Base-by-base conservation (phyloP, 225 moss, liverwort and hornwort species). In the Bryoerythrophyllum caledonicum region DNA sequence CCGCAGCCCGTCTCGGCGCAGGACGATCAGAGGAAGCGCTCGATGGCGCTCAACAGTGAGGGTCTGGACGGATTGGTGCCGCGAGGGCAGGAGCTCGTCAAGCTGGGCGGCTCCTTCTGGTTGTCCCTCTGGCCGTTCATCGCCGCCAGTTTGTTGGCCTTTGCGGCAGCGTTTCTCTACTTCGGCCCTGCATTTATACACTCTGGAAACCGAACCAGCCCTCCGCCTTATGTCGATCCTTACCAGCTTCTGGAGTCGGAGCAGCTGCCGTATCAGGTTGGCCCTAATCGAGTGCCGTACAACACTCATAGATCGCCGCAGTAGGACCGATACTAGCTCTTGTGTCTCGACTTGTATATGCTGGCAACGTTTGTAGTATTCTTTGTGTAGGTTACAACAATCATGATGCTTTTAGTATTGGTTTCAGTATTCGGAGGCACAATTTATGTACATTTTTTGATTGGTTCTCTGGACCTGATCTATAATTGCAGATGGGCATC, bases 21-120 rank as follows among this genome's bases (percentile, higher is more conserved):
- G 32, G 76, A 82, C 16, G 83, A 97, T 20, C 96, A 97, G 72
- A 73, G 92, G 62, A 88, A 91, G 74, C 86, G 92, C 10, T 94
- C 94, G 21, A 77, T 86, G 96, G 91, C 90, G 6, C 86, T 97
- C 69, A 97, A 94, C 75, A 97, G 96, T 59, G 96, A 97, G 76
- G 94, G 96, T 15, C 80, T 97, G 6, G 96, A 97, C 28, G 96
- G 96, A 7, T 77, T 97, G 62, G 86, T 94, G 27, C 96, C 96
- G 0, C 80, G 96, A 86, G 94, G 91, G 35, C 80, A 77, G 54
- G 94, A 97, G 84, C 86, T 97, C 53, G 71, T 97, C 70, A 97
- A 97, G 80, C 85, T 97, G 26, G 96, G 94, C 34, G 86, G 91
- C 51, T 81, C 89, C 37, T 91, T 92, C 57, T 92, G 89, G 82